A percentile compares a stretch with the other conserved stretches of the same genome.
phyloP scores from a whole-genome alignment of 495 filamentous ascomycete species.

The Hypoxylon fragiforme region DNA sequence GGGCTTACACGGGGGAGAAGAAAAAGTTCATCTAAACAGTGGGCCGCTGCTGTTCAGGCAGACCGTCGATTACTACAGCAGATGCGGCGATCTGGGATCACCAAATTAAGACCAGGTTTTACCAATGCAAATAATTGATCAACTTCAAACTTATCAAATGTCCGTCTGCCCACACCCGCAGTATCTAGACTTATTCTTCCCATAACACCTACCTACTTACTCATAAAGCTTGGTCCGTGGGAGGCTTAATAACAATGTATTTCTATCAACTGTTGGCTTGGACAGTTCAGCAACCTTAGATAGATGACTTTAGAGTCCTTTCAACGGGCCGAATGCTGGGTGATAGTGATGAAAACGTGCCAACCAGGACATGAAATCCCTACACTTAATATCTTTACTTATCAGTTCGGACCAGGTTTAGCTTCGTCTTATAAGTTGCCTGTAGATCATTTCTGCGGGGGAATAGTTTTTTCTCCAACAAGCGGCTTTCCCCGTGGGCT shows the following conservation, averaged over 20 bases:
- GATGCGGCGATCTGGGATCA: conserved; percentile 17
- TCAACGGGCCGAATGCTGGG: conserved; percentile 39
- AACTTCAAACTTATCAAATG: conserved; percentile 21
- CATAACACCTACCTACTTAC: background rate
- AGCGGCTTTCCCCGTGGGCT: conserved; percentile 22
- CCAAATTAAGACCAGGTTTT: conserved; percentile 25
- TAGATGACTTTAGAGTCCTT: conserved; percentile 15
- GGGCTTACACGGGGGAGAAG: conserved; percentile 14
- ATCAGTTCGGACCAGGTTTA: conserved; percentile 28
- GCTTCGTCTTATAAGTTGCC: conserved; percentile 23
- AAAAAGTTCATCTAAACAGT: conserved; percentile 33
- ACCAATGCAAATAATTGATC: conserved; percentile 15
- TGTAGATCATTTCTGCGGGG: conserved; percentile 34
- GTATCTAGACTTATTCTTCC: background rate
- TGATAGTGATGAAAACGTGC: conserved; percentile 31
- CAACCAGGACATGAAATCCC: conserved; percentile 23
- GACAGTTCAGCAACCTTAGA: no score
- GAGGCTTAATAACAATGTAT: conserved; percentile 13
- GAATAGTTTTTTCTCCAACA: conserved; percentile 5
- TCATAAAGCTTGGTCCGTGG: conserved; percentile 23
- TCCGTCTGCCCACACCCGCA: background rate
- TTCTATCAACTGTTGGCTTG: conserved; percentile 27
- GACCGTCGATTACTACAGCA: conserved; percentile 30
- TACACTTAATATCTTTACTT: conserved; percentile 26
- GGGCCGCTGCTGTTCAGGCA: conserved; percentile 30